Evolutionary conservation across 768 basidiomycete genomes (phyloP), one percentile per base, ranked within the genome.

Genomic region (Leccinum barrowsii): DNA sequence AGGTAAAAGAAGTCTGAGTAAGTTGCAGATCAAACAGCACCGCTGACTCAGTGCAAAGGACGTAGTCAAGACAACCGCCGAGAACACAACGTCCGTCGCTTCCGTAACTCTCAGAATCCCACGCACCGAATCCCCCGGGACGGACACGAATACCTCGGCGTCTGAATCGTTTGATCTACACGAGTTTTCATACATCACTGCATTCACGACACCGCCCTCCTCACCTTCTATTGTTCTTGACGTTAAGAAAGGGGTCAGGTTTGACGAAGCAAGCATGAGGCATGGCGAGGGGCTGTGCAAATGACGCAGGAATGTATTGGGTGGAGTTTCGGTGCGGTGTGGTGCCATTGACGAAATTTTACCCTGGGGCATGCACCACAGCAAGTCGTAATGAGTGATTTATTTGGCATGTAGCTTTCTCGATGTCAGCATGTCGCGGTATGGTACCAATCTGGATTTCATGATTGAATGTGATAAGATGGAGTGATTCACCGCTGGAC

Each of bases 161-260:
- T 64, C 60, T 51, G 55, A 57, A 12, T 59, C 61, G 37, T 68
- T 63, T 17, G 70, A 73, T 50, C 44, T 72, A 58, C 60, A 67
- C 59, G 70, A 70, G 62, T 66, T 68, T 66, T 73, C 72, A 28
- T 68, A 72, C 50, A 30, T 70, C 34, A 72, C 70, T 11, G 70
- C 68, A 12, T 68, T 68, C 37, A 70, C 70, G 24, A 73, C 72
- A 56, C 70, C 64, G 55, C 63, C 70, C 53, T 67, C 69, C 24
- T 68, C 68, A 15, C 68, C 68, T 60, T 68, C 67, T 6, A 56
- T 52, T 5, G 55, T 42, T 37, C 40, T 58, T 52, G 55, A 50
- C 50, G 57, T 57, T 21, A 48, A 61, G 60, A 62, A 51, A 49
- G 63, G 55, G 52, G 57, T 40, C 19, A 21, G 32, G 15, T 40